Base-by-base conservation (phyloP, 441 rosid genomes). In the Gossypium aridum region DNA sequence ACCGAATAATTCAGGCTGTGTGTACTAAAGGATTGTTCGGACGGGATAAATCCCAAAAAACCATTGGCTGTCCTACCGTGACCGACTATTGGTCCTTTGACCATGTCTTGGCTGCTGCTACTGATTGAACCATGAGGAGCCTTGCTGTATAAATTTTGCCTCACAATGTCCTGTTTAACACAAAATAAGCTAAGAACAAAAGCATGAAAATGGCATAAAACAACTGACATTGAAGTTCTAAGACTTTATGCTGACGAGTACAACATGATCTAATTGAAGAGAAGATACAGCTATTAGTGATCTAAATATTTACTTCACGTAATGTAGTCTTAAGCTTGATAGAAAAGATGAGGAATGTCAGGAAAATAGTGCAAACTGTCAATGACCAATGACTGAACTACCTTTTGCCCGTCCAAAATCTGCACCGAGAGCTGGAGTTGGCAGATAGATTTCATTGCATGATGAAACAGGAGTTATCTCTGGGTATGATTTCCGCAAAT, bases 371-470 rank as follows among this genome's bases (percentile, higher is more conserved):
- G 3, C 23, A 76, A 63, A 26, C n/a, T 16, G 68, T 5, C 49
- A 8, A 59, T 13, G 54, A 16, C 16, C 22, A 23, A 59, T 67
- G 64, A 55, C 54, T 16, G 26, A 14, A 61, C 75, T 78, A 90
- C 96, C 87, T 88, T 77, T 65, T 72, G 82, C 66, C 80, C 85
- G 84, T 60, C 76, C 76, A 78, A 79, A 82, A 54, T 70, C 86
- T 28, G 85, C 68, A 70, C 66, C 73, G 20, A 70, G 34, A 62
- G 83, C 79, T 69, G 89, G 70, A 73, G 86, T 62, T 72, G 79
- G 79, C 28, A 79, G 60, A 78, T 51, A 72, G 45, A 81, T 75
- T 71, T 80, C 81, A 22, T 23, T 54, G 67, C 68, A 73, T 67
- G 87, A 83, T 55, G 89, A 83, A 80, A 81, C 43, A 77, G 39